phyloP scores from a whole-genome alignment of 345 rosid species.

The Tarenaya hassleriana region DNA sequence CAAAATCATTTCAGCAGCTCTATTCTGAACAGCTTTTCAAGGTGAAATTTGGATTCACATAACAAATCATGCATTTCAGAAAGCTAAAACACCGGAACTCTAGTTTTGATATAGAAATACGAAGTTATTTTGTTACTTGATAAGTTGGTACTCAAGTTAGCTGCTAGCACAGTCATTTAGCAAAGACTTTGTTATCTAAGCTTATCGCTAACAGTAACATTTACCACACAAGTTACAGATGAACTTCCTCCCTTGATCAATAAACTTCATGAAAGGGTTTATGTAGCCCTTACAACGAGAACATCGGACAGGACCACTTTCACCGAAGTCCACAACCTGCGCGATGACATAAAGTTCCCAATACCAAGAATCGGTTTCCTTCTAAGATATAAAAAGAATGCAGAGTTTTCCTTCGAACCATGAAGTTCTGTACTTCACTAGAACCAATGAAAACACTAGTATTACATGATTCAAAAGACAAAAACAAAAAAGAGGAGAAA shows the following conservation, averaged over 20 bases:
- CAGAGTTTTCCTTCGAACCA: slow-evolving; percentile 4
- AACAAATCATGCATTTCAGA: background rate
- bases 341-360: slow-evolving; percentile 19
- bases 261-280: slow-evolving; percentile 88
- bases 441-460: slow-evolving; percentile 4
- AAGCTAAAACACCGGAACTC: slow-evolving; percentile 15
- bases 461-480: slow-evolving; percentile 9
- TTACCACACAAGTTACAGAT: slow-evolving; percentile 80
- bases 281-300: slow-evolving; percentile 92
- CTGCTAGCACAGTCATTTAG: slow-evolving; percentile 4
- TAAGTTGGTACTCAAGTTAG: slow-evolving; percentile 5
- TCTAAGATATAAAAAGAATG: slow-evolving; percentile 3
- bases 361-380: slow-evolving; percentile 12
- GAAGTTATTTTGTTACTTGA: slow-evolving; percentile 6
- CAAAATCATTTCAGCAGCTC: slow-evolving; percentile 8
- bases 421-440: slow-evolving; percentile 12
- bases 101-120: slow-evolving; percentile 10
- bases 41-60: slow-evolving; percentile 12
- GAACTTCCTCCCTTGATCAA: slow-evolving; percentile 86
- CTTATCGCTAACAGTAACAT: slow-evolving; percentile 23
- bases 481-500: background rate
- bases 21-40: too few species aligned
- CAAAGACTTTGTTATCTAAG: slow-evolving; percentile 1
- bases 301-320: slow-evolving; percentile 86
- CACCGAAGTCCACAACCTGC: slow-evolving; percentile 92